Evolutionary conservation across 441 rosid genomes (phyloP).

Genomic region (Populus tomentosa): DNA sequence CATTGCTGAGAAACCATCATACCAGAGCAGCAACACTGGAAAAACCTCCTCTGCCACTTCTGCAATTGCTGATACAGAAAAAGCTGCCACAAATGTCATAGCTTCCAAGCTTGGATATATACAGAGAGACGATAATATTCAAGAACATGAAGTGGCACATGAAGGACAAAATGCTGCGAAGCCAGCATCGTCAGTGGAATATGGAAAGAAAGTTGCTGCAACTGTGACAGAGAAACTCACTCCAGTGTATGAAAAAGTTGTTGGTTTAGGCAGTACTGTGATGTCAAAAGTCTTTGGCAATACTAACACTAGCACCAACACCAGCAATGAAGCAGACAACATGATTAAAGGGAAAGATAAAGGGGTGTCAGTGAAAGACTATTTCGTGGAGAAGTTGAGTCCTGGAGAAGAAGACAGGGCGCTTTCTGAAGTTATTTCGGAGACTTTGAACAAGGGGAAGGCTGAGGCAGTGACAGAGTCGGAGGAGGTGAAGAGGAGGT

Average conservation of each 20-base stretch:
- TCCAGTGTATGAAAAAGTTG: slow-evolving; percentile 43
- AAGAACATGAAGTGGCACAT: slow-evolving; percentile 4
- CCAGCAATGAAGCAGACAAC: background rate
- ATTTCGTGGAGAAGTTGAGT: slow-evolving; percentile 49
- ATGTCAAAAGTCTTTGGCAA: slow-evolving; percentile 27
- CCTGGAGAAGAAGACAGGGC: slow-evolving; percentile 81
- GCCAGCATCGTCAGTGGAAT: slow-evolving; percentile 27
- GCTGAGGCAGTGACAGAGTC: slow-evolving; percentile 39
- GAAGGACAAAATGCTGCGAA: background rate
- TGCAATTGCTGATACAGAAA: slow-evolving; percentile 37
- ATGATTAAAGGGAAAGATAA: slow-evolving; percentile 25
- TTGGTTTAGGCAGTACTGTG: slow-evolving; percentile 35
- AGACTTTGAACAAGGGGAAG: slow-evolving; percentile 34
- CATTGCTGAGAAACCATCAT: slow-evolving; percentile 7
- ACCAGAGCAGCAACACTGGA: slow-evolving; percentile 37
- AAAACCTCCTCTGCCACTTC: slow-evolving; percentile 43
- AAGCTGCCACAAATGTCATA: slow-evolving; percentile 18
- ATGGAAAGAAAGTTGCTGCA: slow-evolving; percentile 44
- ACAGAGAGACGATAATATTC: slow-evolving; percentile 33
- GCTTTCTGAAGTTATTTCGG: slow-evolving; percentile 51
- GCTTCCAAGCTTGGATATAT: background rate
- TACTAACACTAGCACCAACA: background rate
- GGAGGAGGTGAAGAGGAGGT: slow-evolving; percentile 37
- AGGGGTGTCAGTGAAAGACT: slow-evolving; percentile 45
- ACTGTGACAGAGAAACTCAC: slow-evolving; percentile 17